phyloP scores from a whole-genome alignment of 306 rosid species.

The Abrus pulchellus region DNA sequence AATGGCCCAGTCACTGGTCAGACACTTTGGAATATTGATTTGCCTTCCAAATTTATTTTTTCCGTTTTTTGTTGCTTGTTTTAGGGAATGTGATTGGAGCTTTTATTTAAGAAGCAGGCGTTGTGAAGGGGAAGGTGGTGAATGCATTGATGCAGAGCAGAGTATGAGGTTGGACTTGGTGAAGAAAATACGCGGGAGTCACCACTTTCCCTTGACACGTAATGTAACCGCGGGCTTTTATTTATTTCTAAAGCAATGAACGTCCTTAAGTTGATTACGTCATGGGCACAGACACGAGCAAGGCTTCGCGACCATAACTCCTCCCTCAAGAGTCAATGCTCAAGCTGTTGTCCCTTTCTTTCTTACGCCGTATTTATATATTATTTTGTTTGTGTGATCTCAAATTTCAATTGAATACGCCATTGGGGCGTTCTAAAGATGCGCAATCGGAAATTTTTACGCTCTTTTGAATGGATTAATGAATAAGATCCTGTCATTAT shows the following conservation, averaged over 20 bases:
- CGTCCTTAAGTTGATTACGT: background rate
- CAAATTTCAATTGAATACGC: background rate
- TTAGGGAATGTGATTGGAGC: background rate
- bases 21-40: conserved; percentile 5
- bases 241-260: background rate
- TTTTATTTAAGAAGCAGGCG: background rate
- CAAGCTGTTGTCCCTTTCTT: background rate
- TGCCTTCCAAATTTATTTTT: background rate
- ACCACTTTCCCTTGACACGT: conserved; percentile 15
- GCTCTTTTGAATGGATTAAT: background rate
- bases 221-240: background rate
- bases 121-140: background rate
- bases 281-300: background rate
- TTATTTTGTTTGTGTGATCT: background rate
- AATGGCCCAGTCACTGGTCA: background rate
- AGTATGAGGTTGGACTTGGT: background rate
- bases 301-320: background rate
- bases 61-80: background rate
- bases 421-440: background rate
- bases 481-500: background rate
- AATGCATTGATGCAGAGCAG: conserved; percentile 7
- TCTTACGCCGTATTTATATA: background rate
- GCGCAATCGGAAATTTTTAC: background rate
- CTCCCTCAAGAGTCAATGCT: background rate
- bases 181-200: conserved; percentile 30